Percentiles rank a stretch among this genome's conserved stretches.
Evolutionary conservation across 2,329 filamentous ascomycete genomes (phyloP).

Genomic region (Sarocladium kiliense): DNA sequence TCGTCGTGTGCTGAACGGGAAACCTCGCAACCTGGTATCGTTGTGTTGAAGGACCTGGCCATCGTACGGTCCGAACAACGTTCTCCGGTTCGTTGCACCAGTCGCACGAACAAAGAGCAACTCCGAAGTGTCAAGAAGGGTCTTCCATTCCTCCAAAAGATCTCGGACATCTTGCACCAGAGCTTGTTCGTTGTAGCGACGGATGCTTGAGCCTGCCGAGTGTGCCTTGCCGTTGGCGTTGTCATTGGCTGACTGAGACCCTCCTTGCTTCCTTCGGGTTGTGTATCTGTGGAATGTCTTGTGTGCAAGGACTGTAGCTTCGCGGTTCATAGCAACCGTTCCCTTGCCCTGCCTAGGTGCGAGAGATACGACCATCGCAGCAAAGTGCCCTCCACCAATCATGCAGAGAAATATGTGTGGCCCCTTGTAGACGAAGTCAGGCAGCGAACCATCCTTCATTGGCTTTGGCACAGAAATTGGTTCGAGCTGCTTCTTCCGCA

Average conservation of each 20-base stretch:
- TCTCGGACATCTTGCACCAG: constrained; percentile 82
- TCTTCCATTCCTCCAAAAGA: constrained; percentile 79
- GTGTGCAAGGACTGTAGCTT: constrained; percentile 84
- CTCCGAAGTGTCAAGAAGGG: constrained; percentile 76
- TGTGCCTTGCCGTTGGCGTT: constrained; percentile 90
- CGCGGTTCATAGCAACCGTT: constrained; percentile 69
- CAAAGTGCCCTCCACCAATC: constrained; percentile 97
- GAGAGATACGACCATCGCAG: constrained; percentile 89
- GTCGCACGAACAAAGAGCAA: constrained; percentile 86
- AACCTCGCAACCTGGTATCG: constrained; percentile 75
- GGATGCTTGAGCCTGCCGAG: constrained; percentile 83
- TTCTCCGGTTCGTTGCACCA: constrained; percentile 78
- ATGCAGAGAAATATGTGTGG: constrained; percentile 96
- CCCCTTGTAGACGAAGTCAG: constrained; percentile 54
- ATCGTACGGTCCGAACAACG: constrained; percentile 87
- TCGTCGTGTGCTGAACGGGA: constrained; percentile 87
- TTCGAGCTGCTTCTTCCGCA: constrained; percentile 72
- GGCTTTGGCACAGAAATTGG: constrained; percentile 51
- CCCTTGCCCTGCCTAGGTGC: constrained; percentile 71
- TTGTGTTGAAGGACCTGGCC: constrained; percentile 75
- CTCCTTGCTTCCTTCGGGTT: constrained; percentile 91
- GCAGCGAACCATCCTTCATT: constrained; percentile 52
- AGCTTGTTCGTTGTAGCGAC: constrained; percentile 91
- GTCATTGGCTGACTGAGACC: constrained; percentile 90
- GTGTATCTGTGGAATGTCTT: constrained; percentile 99